Percentiles rank a stretch among this genome's conserved stretches.
Conservation (phyloP, 2,329 filamentous ascomycete species). For the Tolypocladium cylindrosporum region DNA sequence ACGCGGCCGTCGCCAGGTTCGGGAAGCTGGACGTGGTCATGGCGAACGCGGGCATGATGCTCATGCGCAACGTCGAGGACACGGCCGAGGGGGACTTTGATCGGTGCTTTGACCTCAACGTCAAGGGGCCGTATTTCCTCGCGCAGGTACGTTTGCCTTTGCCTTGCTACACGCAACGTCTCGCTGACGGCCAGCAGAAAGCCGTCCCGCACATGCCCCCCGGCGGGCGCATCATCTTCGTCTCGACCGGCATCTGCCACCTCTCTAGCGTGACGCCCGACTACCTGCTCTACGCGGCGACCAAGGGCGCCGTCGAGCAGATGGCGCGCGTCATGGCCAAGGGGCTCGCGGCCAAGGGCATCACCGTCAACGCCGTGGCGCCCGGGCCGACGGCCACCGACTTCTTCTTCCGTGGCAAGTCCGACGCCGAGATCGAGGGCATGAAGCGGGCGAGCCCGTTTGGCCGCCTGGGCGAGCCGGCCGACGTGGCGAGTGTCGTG, state of each 20-base stretch:
- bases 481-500: slow-evolving; percentile 10
- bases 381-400: slow-evolving; percentile 42
- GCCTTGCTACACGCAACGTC: background rate
- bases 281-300: slow-evolving; percentile 43
- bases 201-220: slow-evolving; percentile 38
- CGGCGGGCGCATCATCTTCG: slow-evolving; percentile 39
- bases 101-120: slow-evolving; percentile 37
- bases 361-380: slow-evolving; percentile 33
- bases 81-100: slow-evolving; percentile 43
- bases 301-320: slow-evolving; percentile 52
- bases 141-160: slow-evolving; percentile 20
- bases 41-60: slow-evolving; percentile 43
- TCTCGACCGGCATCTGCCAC: slow-evolving; percentile 32
- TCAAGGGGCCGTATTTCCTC: slow-evolving; percentile 48
- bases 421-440: slow-evolving; percentile 31
- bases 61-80: slow-evolving; percentile 36
- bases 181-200: slow-evolving; percentile 25
- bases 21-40: slow-evolving; percentile 50
- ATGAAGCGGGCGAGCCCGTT: slow-evolving; percentile 18
- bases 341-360: slow-evolving; percentile 40
- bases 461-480: slow-evolving; percentile 9
- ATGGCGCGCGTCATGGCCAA: slow-evolving; percentile 45
- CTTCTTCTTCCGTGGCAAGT: slow-evolving; percentile 41
- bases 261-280: slow-evolving; percentile 27
- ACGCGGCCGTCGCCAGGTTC: slow-evolving; percentile 35